A percentile compares a stretch with the other conserved stretches of the same genome.
phyloP scores from a whole-genome alignment of 805 yeast genomes.

The Monosporozyma siamensis region DNA sequence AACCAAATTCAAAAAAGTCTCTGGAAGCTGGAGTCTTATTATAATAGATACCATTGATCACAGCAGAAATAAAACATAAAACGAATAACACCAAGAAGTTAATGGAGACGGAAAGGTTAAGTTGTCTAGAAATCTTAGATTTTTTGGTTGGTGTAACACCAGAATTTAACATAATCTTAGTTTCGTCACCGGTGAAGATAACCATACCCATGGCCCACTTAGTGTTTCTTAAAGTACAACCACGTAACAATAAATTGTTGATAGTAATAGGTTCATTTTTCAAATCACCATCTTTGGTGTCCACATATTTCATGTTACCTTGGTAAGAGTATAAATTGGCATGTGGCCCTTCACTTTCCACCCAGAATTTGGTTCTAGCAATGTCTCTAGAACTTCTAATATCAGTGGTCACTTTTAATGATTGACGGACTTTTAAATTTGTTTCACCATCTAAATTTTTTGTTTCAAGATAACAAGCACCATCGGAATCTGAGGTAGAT shows the following conservation, averaged over 20 bases:
- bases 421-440: conserved; percentile 66
- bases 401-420: conserved; percentile 50
- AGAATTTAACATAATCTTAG: conserved; percentile 74
- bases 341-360: conserved; percentile 82
- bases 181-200: conserved; percentile 65
- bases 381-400: conserved; percentile 42
- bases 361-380: conserved; percentile 46
- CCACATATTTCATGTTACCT: conserved; percentile 53
- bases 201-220: conserved; percentile 78
- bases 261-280: conserved; percentile 56
- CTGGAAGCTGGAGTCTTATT: conserved; percentile 40
- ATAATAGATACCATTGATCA: conserved; percentile 63
- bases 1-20: conserved; percentile 58
- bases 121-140: conserved; percentile 63
- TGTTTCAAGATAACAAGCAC: conserved; percentile 68
- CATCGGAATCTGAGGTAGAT: conserved; percentile 59
- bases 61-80: conserved; percentile 60
- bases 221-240: conserved; percentile 70
- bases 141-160: conserved; percentile 73
- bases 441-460: conserved; percentile 78
- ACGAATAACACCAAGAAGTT: conserved; percentile 57
- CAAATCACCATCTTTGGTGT: conserved; percentile 23
- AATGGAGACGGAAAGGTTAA: conserved; percentile 58
- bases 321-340: conserved; percentile 67
- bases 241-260: conserved; percentile 62